A percentile compares a stretch with the other conserved stretches of the same genome.
phyloP scores from a whole-genome alignment of 148 eudicot species.

The Silene latifolia region DNA sequence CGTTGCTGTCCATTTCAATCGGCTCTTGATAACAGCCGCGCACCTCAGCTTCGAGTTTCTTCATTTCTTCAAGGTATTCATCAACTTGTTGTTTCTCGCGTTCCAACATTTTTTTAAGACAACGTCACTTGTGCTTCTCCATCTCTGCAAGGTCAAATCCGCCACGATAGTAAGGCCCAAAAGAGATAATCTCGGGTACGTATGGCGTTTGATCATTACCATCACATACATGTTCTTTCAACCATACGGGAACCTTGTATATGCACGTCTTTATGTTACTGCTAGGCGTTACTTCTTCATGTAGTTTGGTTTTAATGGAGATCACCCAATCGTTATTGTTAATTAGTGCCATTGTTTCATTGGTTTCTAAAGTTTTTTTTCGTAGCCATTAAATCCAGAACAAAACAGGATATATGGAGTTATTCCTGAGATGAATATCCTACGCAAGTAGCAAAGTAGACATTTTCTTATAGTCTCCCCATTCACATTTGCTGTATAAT shows the following conservation, averaged over 20 bases:
- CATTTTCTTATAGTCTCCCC: too few species aligned
- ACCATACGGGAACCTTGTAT: conserved; percentile 1
- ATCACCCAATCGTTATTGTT: too few species aligned
- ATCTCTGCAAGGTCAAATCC: neutral
- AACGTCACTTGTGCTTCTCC: neutral
- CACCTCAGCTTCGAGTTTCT: neutral
- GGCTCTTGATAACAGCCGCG: neutral
- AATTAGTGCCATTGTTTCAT: too few species aligned
- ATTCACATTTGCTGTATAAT: too few species aligned
- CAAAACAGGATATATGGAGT: too few species aligned
- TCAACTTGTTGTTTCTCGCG: neutral
- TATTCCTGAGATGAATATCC: too few species aligned
- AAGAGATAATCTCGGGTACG: neutral
- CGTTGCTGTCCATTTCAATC: neutral
- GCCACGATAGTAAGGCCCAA: neutral
- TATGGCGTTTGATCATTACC: conserved; percentile 1
- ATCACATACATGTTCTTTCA: conserved; percentile 1
- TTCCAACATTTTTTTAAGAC: neutral
- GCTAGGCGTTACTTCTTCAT: neutral
- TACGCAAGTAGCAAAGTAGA: too few species aligned
- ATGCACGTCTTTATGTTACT: neutral
- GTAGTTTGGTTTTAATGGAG: too few species aligned
- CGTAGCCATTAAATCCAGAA: too few species aligned
- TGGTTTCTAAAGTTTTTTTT: too few species aligned
- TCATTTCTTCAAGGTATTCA: neutral